Conservation (phyloP, 2,329 filamentous ascomycete genomes). For the Microsporum ferrugineum region DNA sequence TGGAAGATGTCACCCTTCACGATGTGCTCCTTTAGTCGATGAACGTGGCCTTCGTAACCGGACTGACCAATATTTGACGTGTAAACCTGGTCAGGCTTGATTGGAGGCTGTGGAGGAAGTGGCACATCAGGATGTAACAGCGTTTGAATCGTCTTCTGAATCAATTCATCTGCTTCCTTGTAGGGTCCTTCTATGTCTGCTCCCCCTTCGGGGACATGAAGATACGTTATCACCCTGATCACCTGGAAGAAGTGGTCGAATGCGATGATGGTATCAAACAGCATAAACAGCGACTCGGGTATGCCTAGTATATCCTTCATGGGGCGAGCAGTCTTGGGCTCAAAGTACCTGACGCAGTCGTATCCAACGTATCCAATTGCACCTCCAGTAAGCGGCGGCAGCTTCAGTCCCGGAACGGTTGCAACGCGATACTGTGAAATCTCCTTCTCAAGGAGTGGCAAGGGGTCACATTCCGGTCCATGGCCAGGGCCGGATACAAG, state of each 20-base stretch:
- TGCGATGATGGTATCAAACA: slow-evolving; percentile 87
- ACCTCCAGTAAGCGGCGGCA: slow-evolving; percentile 81
- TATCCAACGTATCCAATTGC: slow-evolving; percentile 96
- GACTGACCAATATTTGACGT: slow-evolving; percentile 80
- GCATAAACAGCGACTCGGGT: slow-evolving; percentile 92
- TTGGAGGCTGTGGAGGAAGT: slow-evolving; percentile 62
- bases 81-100: slow-evolving; percentile 64
- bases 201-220: slow-evolving; percentile 53
- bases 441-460: slow-evolving; percentile 71
- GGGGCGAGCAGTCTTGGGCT: slow-evolving; percentile 83
- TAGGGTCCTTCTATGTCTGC: slow-evolving; percentile 58
- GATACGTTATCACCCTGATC: slow-evolving; percentile 86
- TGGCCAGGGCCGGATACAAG: slow-evolving; percentile 79
- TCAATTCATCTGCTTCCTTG: slow-evolving; percentile 50
- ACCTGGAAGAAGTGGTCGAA: slow-evolving; percentile 92
- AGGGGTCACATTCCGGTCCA: slow-evolving; percentile 71
- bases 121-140: slow-evolving; percentile 65
- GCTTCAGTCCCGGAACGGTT: slow-evolving; percentile 64
- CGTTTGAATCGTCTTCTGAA: slow-evolving; percentile 57
- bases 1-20: slow-evolving; percentile 90
- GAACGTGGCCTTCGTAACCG: slow-evolving; percentile 88
- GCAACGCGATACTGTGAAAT: slow-evolving; percentile 68
- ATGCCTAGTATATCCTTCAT: slow-evolving; percentile 81
- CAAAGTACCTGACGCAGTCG: slow-evolving; percentile 94
- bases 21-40: slow-evolving; percentile 79